These are phyloP conservation scores for Thermothelomyces thermophilus DNA, from an alignment of 2,329 filamentous ascomycete genomes.

Conservation along the genomic window DNA sequence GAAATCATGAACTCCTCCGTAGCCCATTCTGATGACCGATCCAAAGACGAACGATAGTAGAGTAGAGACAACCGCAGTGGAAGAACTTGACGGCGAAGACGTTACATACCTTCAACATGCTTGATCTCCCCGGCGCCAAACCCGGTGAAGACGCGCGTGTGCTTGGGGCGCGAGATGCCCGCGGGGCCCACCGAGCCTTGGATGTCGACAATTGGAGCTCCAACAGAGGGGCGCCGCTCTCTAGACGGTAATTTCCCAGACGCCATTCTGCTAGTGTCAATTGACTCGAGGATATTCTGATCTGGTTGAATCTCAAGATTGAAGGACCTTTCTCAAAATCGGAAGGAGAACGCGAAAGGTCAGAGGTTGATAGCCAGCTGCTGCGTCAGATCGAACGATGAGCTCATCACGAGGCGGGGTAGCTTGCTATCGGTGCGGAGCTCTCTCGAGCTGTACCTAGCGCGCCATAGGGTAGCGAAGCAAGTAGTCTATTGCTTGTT, in stretches of 20 bases:
- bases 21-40: too few species aligned
- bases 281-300: not conserved
- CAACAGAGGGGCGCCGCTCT: slow-evolving; percentile 74
- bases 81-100: not conserved
- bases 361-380: not conserved
- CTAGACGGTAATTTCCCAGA: slow-evolving; percentile 43
- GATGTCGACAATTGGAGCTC: slow-evolving; percentile 79
- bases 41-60: not conserved
- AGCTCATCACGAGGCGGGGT: not conserved
- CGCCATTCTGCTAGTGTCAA: slow-evolving; percentile 12
- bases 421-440: not conserved
- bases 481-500: too few species aligned
- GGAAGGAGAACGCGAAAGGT: not conserved
- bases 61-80: not conserved
- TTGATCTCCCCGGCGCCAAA: slow-evolving; percentile 91
- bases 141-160: slow-evolving; percentile 93
- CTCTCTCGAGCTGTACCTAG: too few species aligned
- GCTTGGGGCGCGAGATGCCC: slow-evolving; percentile 82
- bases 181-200: slow-evolving; percentile 79
- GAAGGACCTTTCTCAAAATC: too few species aligned
- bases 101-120: slow-evolving; percentile 70
- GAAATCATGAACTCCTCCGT: not conserved
- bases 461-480: too few species aligned
- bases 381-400: not conserved
- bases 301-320: not conserved